Conservation (phyloP, 352 stramenopile genomes). For the Phytophthora foliorum region DNA sequence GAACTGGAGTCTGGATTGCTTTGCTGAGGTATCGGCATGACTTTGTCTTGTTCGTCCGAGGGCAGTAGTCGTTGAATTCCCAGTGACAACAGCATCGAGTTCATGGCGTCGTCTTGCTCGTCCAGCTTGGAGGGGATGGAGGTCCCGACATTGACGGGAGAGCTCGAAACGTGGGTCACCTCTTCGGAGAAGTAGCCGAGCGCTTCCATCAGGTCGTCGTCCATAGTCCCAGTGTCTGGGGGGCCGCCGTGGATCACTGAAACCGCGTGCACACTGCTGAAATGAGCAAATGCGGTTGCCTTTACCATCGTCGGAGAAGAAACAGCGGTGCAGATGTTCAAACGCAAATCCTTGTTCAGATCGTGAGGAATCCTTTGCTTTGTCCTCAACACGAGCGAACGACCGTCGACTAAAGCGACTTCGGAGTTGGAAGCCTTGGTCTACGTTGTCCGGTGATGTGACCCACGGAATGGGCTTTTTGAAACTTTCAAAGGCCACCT, state of each 20-base stretch:
- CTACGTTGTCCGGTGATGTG: no score
- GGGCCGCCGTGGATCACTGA: not conserved
- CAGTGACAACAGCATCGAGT: conserved; percentile 33
- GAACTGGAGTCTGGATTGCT: not conserved
- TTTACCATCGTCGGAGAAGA: conserved; percentile 14
- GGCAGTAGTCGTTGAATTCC: conserved; percentile 28
- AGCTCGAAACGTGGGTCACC: conserved; percentile 10
- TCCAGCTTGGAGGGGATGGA: not conserved
- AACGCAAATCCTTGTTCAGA: not conserved
- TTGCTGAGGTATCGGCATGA: not conserved
- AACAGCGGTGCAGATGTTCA: not conserved
- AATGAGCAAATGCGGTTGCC: conserved; percentile 24
- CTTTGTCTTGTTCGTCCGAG: conserved; percentile 10
- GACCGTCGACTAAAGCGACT: no score
- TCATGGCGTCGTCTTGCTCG: conserved; percentile 12
- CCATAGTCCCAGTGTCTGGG: conserved; percentile 10
- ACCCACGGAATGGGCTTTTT: no score
- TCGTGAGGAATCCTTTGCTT: no score
- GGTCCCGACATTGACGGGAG: not conserved
- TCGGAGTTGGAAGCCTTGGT: no score
- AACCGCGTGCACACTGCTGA: conserved; percentile 9
- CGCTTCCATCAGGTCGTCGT: conserved; percentile 37
- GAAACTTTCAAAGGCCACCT: no score
- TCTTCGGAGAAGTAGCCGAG: conserved; percentile 37
- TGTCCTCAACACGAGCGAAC: no score